Percentiles rank a stretch among this genome's conserved stretches.
Evolutionary conservation across 192 early-diverging fungal genomes (phyloP).

Genomic region (Mortierella alpina): DNA sequence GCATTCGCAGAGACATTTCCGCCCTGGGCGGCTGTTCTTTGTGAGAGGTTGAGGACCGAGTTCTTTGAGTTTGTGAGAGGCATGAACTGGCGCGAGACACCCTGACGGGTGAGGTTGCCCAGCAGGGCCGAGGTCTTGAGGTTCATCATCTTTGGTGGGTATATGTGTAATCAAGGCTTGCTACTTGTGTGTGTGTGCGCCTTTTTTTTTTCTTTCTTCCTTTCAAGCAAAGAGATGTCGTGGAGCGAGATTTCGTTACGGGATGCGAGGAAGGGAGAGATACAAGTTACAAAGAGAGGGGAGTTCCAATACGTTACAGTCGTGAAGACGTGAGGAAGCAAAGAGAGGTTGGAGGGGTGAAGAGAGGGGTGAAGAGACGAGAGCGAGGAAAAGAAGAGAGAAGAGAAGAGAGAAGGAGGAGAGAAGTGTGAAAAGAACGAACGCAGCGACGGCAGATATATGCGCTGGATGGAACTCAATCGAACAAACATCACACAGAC

Average conservation of each 20-base stretch:
- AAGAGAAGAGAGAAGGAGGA: neutral
- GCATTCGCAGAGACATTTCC: conserved; percentile 30
- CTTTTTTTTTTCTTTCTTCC: neutral
- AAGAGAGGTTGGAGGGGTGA: neutral
- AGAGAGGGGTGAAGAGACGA: neutral
- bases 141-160: conserved; percentile 30
- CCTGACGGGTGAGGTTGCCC: conserved; percentile 50
- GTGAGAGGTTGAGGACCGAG: conserved; percentile 48
- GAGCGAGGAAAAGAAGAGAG: neutral
- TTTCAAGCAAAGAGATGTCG: neutral
- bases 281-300: neutral
- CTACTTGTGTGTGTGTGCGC: neutral
- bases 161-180: neutral
- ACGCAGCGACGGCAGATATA: neutral
- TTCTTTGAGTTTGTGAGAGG: conserved; percentile 48
- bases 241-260: neutral
- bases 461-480: too few relatives aligned
- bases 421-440: neutral
- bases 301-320: neutral
- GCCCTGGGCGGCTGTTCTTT: conserved; percentile 36
- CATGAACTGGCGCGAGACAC: conserved; percentile 46
- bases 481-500: too few relatives aligned
- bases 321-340: too few relatives aligned
- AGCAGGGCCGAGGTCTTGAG: conserved; percentile 42
- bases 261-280: neutral